Conservation (phyloP, 2,329 filamentous ascomycete species). For the Microdochium nivale region DNA sequence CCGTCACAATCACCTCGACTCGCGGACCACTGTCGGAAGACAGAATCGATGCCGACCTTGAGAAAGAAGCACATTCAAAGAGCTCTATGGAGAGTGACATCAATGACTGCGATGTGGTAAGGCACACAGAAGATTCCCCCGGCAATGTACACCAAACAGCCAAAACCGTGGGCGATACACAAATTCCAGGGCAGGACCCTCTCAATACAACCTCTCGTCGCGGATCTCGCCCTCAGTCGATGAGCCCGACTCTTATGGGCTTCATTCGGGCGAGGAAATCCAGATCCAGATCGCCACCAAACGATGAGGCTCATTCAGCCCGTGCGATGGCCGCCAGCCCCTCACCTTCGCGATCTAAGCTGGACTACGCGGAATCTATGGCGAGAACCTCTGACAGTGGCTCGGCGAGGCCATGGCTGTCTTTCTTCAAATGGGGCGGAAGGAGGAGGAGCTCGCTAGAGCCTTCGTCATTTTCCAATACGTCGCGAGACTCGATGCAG, state of each 20-base stretch:
- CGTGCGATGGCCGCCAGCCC: slow-evolving; percentile 16
- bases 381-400: slow-evolving; percentile 49
- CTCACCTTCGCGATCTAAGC: slow-evolving; percentile 20
- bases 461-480: slow-evolving; percentile 82
- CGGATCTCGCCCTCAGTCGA: slow-evolving; percentile 9
- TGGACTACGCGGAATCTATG: slow-evolving; percentile 39
- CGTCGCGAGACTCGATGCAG: slow-evolving; percentile 76
- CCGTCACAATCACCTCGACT: background rate
- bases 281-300: slow-evolving; percentile 39
- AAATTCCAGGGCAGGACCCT: slow-evolving; percentile 4
- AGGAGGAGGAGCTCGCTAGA: slow-evolving; percentile 44
- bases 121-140: slow-evolving; percentile 19
- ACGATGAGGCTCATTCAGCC: slow-evolving; percentile 26
- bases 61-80: slow-evolving; percentile 7
- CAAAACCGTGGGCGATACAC: slow-evolving; percentile 29
- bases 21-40: background rate
- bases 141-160: slow-evolving; percentile 41
- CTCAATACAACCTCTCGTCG: slow-evolving; percentile 6
- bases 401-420: slow-evolving; percentile 51
- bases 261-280: slow-evolving; percentile 38
- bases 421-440: slow-evolving; percentile 65
- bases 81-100: slow-evolving; percentile 10
- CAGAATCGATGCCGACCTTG: background rate
- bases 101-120: slow-evolving; percentile 10
- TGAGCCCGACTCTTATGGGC: slow-evolving; percentile 23